A percentile compares a stretch with the other conserved stretches of the same genome.
Evolutionary conservation across 2,329 filamentous ascomycete species (phyloP).

Genomic region (Botryotinia globosa): DNA sequence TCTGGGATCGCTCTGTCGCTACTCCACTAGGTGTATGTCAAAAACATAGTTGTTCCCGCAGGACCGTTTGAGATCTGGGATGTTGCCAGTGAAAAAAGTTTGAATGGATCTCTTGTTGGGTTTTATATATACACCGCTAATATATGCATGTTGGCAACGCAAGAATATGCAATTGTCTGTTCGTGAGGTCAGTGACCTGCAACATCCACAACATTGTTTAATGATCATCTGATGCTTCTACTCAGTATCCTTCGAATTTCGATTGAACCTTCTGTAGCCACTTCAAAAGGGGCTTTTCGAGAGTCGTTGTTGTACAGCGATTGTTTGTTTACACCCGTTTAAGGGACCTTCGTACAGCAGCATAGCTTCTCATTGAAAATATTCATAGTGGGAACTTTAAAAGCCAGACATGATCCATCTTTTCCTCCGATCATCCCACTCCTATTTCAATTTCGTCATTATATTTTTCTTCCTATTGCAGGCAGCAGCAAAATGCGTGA

Average conservation of each 20-base stretch:
- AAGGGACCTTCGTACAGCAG: background rate
- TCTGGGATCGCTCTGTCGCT: background rate
- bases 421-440: background rate
- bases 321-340: background rate
- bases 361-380: background rate
- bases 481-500: background rate
- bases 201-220: background rate
- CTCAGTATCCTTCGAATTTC: background rate
- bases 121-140: background rate
- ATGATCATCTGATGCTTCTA: background rate
- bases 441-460: background rate
- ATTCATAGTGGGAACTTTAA: background rate
- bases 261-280: no score
- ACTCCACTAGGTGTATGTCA: constrained; percentile 3
- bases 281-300: background rate
- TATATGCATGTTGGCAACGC: background rate
- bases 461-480: background rate
- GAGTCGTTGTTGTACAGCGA: background rate
- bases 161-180: background rate
- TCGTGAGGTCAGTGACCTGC: background rate
- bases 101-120: background rate
- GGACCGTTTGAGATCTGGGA: background rate
- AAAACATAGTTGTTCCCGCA: background rate
- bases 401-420: background rate
- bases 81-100: background rate